Base-by-base conservation (phyloP, 352 stramenopile genomes). In the Globisporangium cystogenes region DNA sequence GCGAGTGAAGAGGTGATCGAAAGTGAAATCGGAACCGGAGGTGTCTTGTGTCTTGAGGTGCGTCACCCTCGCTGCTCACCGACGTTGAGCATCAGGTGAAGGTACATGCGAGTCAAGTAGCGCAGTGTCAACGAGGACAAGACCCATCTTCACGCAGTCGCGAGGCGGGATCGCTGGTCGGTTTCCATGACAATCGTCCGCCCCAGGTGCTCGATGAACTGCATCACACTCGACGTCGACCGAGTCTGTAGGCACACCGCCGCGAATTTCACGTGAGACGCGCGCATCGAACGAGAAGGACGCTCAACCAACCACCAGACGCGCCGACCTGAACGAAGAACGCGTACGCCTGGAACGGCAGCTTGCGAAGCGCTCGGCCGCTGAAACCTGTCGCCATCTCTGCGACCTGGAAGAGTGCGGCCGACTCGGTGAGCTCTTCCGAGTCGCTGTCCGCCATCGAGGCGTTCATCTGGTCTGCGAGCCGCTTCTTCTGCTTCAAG, bases 341-440 rank as follows among this genome's bases (percentile, higher is more conserved):
- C 3, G 82, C 72, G 49, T 91, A 72, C 1, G 84, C 75, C 45
- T 94, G 82, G 48, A 96, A 95, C 1, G 86, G 86, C 12, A 96
- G 68, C 37, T 96, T 96, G 15, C 86, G 81, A 31, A 96, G 53
- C 16, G 74, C 71, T 29, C 86, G 68, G 5, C 86, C 86, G 35
- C 81, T 93, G 20, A 95, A 79, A 0, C 76, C 83, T 18, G 90
- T 65, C 12, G 75, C 59, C 40, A 65, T 61, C 51, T 82, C 56
- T 26, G 76, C 74, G n/a, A 68, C 68, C 26, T 60, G 59, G 20
- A 83, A 39, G 41, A 88, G 53, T 14, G 50, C 33, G 18, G 18
- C 51, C 7, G 79, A 82, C 33, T 76, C 51, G 16, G 64, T 45
- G 10, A 79, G 20, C 7, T 62, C 46, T 20, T 62, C 46, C 20